Conservation (phyloP, 257 asterid species). For the Forsythia viridissima region DNA sequence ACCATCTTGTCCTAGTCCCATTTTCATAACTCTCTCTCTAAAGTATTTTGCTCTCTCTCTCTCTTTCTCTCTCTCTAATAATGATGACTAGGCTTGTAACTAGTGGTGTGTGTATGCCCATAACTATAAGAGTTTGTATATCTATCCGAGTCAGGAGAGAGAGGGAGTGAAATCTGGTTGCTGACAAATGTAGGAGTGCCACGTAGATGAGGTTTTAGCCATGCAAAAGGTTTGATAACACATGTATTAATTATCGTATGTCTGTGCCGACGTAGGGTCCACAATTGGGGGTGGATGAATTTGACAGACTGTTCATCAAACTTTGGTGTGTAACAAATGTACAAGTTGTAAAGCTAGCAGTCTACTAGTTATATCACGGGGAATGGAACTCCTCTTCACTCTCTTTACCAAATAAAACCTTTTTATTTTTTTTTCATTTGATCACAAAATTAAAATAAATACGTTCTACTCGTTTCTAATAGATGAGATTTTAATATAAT, state of each 20-base stretch:
- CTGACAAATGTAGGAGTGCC: constrained; percentile 40
- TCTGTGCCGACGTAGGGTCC: constrained; percentile 87
- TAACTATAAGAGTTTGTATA: constrained; percentile 29
- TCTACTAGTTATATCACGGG: constrained; percentile 21
- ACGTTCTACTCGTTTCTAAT: too few species aligned
- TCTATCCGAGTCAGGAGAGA: constrained; percentile 37
- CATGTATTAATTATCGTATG: constrained; percentile 49
- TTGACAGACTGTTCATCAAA: constrained; percentile 18
- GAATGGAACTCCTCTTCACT: constrained; percentile 14
- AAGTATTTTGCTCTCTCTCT: not conserved
- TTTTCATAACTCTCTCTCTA: not conserved
- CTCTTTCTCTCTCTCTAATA: not conserved
- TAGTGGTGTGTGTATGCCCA: constrained; percentile 35
- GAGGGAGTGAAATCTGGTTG: constrained; percentile 34
- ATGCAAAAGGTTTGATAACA: constrained; percentile 46
- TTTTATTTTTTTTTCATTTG: too few species aligned
- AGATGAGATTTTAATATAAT: too few species aligned
- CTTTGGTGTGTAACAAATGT: constrained; percentile 24
- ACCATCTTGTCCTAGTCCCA: constrained; percentile 28
- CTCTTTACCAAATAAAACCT: not conserved
- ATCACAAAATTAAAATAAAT: too few species aligned
- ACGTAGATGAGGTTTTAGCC: constrained; percentile 62
- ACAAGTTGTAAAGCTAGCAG: constrained; percentile 17
- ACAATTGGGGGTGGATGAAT: not conserved
- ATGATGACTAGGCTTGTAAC: constrained; percentile 31